Conservation (phyloP, 768 basidiomycete genomes). For the Hygrophoropsis aurantiaca region DNA sequence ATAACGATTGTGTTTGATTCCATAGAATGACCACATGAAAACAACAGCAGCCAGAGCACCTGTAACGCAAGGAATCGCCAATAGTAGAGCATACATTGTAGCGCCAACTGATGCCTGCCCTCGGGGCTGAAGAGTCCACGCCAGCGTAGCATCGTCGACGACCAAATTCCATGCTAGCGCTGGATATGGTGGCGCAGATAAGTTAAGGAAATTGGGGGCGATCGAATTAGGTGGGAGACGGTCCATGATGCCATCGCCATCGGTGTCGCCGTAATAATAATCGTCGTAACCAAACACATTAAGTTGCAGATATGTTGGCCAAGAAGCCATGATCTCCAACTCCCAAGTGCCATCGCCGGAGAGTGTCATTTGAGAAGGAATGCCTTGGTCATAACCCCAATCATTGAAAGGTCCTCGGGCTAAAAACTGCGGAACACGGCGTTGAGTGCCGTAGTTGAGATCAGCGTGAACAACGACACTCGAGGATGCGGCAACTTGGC, state of each 20-base stretch:
- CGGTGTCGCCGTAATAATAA: constrained; percentile 89
- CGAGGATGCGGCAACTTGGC: constrained; percentile 57
- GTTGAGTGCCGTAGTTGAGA: constrained; percentile 51
- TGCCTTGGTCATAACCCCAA: constrained; percentile 90
- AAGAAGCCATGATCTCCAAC: constrained; percentile 83
- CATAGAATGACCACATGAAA: constrained; percentile 97
- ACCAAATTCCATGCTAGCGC: constrained; percentile 85
- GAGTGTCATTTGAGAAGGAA: constrained; percentile 66
- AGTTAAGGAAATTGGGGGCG: constrained; percentile 86
- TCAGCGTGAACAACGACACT: constrained; percentile 79
- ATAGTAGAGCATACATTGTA: constrained; percentile 83
- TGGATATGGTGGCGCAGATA: constrained; percentile 86
- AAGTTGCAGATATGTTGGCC: constrained; percentile 89
- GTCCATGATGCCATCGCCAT: constrained; percentile 85
- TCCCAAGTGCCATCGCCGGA: constrained; percentile 73
- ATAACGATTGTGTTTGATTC: constrained; percentile 91
- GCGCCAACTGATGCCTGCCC: constrained; percentile 80
- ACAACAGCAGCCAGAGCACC: constrained; percentile 77
- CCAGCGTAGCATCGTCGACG: constrained; percentile 74
- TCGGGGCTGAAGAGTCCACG: constrained; percentile 79
- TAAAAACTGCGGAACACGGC: constrained; percentile 85
- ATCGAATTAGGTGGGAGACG: constrained; percentile 87
- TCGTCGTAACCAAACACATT: constrained; percentile 92
- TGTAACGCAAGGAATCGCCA: constrained; percentile 82
- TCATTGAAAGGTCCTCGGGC: constrained; percentile 88